Evolutionary conservation across 768 basidiomycete genomes (phyloP).

Genomic region (Tricholoma bakamatsutake): DNA sequence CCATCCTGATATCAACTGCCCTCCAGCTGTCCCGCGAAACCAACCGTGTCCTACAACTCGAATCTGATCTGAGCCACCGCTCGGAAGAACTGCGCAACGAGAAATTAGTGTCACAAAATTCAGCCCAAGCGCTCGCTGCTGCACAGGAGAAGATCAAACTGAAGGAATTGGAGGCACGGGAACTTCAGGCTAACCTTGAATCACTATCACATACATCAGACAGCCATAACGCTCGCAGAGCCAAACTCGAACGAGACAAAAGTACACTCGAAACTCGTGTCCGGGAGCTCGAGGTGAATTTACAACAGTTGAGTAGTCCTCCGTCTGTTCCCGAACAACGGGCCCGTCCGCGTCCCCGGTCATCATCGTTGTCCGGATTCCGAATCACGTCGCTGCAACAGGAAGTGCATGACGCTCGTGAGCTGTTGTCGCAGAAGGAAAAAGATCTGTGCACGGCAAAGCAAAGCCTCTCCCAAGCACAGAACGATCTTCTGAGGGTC

Average conservation of each 20-base stretch:
- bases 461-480: conserved; percentile 44
- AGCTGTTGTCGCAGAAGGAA: conserved; percentile 39
- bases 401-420: conserved; percentile 45
- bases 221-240: conserved; percentile 32
- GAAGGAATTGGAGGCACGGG: conserved; percentile 42
- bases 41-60: conserved; percentile 48
- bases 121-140: conserved; percentile 39
- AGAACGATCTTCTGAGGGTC: conserved; percentile 41
- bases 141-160: conserved; percentile 47
- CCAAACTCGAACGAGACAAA: conserved; percentile 56
- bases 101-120: conserved; percentile 45
- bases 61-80: conserved; percentile 41
- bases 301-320: conserved; percentile 28
- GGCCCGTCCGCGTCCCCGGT: conserved; percentile 41
- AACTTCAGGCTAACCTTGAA: conserved; percentile 53
- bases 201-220: conserved; percentile 49
- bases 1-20: conserved; percentile 5
- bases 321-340: conserved; percentile 26
- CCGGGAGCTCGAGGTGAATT: conserved; percentile 47
- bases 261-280: conserved; percentile 48
- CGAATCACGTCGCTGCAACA: conserved; percentile 47
- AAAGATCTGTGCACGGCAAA: conserved; percentile 33
- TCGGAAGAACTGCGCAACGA: conserved; percentile 56
- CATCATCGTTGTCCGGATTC: conserved; percentile 53
- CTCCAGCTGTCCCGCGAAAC: conserved; percentile 52